A percentile compares a stretch with the other conserved stretches of the same genome.
Conservation (phyloP, 257 asterid genomes). For the Anisodus tanguticus region DNA sequence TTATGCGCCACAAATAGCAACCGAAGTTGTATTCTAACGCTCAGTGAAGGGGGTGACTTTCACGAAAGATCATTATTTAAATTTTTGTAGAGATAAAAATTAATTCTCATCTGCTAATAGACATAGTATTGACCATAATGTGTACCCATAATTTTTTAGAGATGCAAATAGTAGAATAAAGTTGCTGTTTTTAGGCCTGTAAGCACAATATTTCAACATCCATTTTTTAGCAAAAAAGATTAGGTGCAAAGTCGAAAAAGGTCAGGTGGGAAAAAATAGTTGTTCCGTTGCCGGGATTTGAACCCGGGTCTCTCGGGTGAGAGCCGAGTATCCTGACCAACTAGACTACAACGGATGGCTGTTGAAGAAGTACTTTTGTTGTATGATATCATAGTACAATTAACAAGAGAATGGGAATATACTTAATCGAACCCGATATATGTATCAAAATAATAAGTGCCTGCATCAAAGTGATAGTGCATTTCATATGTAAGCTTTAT, state of each 20-base stretch:
- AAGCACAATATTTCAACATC: conserved; percentile 71
- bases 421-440: too few species aligned
- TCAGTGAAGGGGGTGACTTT: too few species aligned
- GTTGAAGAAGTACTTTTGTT: too few species aligned
- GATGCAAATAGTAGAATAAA: conserved; percentile 52
- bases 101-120: conserved; percentile 29
- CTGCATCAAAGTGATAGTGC: too few species aligned
- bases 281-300: conserved; percentile 75
- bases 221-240: conserved; percentile 37
- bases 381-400: too few species aligned
- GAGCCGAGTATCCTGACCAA: conserved; percentile 99
- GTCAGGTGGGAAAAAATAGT: neutral
- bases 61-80: too few species aligned
- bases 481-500: too few species aligned
- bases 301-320: conserved; percentile 99
- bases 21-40: neutral
- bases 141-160: conserved; percentile 52
- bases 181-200: conserved; percentile 69
- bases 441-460: too few species aligned
- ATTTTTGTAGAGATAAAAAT: too few species aligned
- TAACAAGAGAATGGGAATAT: too few species aligned
- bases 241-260: too few species aligned
- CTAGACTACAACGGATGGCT: conserved; percentile 89
- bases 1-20: neutral
- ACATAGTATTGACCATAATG: conserved; percentile 62